Percentiles rank a stretch among this genome's conserved stretches.
Evolutionary conservation across 805 yeast species (phyloP).

Genomic region (Candida vartiovaarae): DNA sequence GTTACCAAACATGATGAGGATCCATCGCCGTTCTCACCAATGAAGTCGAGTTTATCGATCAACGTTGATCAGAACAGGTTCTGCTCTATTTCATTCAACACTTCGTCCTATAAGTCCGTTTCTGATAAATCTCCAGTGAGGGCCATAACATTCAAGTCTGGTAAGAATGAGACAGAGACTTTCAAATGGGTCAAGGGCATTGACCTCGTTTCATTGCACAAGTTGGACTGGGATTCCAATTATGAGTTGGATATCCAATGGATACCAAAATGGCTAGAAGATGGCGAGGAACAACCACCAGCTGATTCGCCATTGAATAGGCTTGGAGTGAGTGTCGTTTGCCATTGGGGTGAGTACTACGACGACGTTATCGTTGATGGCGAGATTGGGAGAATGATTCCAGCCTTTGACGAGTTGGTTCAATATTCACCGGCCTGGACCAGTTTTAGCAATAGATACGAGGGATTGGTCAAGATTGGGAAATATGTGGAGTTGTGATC

Average conservation of each 20-base stretch:
- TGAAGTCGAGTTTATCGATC: conserved; percentile 55
- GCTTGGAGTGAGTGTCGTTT: conserved; percentile 53
- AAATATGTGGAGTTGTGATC: conserved; percentile 37
- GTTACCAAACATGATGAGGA: conserved; percentile 28
- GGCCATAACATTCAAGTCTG: conserved; percentile 46
- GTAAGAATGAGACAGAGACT: conserved; percentile 8
- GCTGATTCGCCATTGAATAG: conserved; percentile 25
- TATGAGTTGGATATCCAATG: conserved; percentile 68
- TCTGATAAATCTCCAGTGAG: conserved; percentile 53
- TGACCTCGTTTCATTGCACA: conserved; percentile 56
- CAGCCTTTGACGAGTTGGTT: conserved; percentile 66
- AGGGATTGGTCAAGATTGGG: conserved; percentile 61
- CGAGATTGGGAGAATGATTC: conserved; percentile 37
- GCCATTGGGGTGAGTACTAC: conserved; percentile 76
- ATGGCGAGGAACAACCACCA: conserved; percentile 25
- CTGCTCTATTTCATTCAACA: conserved; percentile 56
- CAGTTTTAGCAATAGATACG: conserved; percentile 55
- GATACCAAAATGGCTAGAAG: conserved; percentile 54
- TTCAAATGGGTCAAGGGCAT: conserved; percentile 58
- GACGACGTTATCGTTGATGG: conserved; percentile 34
- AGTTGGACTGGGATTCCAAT: conserved; percentile 48
- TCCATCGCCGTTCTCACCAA: conserved; percentile 53
- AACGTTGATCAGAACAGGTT: conserved; percentile 54
- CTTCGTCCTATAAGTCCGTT: conserved; percentile 30
- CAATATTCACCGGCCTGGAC: conserved; percentile 60